Conservation (phyloP, 177 flowering plant species). For the Telopea speciosissima region DNA sequence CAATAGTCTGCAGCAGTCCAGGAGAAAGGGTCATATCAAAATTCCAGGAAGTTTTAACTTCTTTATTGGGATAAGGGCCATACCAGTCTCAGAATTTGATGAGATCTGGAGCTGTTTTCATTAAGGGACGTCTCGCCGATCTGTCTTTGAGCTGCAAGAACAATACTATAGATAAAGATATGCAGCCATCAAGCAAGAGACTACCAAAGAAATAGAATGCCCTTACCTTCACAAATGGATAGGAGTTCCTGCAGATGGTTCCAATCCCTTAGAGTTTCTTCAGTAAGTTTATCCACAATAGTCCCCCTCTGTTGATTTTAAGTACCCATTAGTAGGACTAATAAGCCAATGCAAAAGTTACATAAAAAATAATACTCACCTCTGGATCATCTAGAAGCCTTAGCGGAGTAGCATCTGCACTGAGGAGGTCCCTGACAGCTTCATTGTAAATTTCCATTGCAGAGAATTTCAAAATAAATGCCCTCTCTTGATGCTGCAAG, state of each 20-base stretch:
- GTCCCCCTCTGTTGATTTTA: constrained; percentile 67
- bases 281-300: constrained; percentile 74
- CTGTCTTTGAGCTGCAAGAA: constrained; percentile 81
- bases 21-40: not conserved
- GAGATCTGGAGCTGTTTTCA: constrained; percentile 96
- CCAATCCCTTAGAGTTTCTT: constrained; percentile 55
- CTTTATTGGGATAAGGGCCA: constrained; percentile 10
- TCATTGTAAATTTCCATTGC: constrained; percentile 98
- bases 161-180: constrained; percentile 6
- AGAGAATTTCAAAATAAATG: constrained; percentile 74
- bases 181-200: constrained; percentile 3
- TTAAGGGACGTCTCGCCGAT: constrained; percentile 84
- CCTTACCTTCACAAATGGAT: constrained; percentile 74
- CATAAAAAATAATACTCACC: constrained; percentile 36
- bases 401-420: constrained; percentile 56
- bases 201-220: not conserved
- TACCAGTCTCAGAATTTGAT: constrained; percentile 93
- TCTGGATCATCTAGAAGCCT: constrained; percentile 96
- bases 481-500: constrained; percentile 62
- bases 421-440: constrained; percentile 79
- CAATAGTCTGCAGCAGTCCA: constrained; percentile 55
- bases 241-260: constrained; percentile 65
- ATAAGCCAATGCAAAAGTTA: not conserved
- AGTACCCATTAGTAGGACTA: constrained; percentile 1
- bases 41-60: not conserved